phyloP scores from a whole-genome alignment of 2,329 filamentous ascomycete species.

The Colletotrichum falcatum region DNA sequence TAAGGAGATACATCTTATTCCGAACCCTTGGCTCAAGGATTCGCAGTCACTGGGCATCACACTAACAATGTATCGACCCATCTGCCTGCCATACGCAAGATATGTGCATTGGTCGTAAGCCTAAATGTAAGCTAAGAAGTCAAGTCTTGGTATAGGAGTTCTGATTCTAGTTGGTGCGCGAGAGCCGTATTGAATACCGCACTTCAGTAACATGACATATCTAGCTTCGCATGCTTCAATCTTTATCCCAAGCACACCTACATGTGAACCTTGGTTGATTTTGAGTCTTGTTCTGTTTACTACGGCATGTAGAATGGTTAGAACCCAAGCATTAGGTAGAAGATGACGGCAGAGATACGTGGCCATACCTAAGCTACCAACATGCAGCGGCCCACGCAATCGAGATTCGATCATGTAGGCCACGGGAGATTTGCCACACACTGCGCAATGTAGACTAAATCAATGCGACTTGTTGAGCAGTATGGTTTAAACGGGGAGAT shows the following conservation, averaged over 20 bases:
- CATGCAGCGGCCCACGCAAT: conserved; percentile 20
- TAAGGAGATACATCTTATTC: not conserved
- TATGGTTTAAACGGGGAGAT: not conserved
- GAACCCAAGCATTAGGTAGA: not conserved
- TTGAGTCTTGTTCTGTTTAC: not conserved
- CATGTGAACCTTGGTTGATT: not conserved
- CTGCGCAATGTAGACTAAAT: conserved; percentile 20
- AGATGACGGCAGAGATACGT: not conserved
- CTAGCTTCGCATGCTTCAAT: not conserved
- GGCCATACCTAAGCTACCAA: conserved; percentile 15
- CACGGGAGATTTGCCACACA: conserved; percentile 33
- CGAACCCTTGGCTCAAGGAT: not conserved
- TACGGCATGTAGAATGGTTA: not conserved
- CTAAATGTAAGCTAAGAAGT: not conserved
- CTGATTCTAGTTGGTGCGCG: not conserved
- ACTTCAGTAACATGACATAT: not conserved
- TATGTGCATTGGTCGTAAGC: not conserved
- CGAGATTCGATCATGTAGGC: conserved; percentile 34
- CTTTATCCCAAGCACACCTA: not conserved
- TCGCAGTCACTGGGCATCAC: not conserved
- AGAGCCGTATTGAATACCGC: not conserved
- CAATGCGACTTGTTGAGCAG: conserved; percentile 1
- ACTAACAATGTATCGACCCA: not conserved
- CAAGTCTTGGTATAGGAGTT: not conserved
- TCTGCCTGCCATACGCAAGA: not conserved